phyloP scores from a whole-genome alignment of 176 grass and related monocot genomes.

The Guadua angustifolia region DNA sequence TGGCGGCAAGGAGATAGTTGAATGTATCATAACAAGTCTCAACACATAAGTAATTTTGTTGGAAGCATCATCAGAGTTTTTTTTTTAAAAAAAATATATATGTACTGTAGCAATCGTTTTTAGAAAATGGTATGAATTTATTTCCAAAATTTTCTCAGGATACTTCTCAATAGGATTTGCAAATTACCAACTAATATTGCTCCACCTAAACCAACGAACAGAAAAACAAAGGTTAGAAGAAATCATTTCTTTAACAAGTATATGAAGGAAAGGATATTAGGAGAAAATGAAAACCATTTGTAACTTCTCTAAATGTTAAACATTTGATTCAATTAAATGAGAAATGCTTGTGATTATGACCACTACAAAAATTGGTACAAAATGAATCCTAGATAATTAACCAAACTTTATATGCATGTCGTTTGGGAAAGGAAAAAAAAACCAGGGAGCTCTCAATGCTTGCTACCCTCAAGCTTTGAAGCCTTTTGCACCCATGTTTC shows the following conservation, averaged over 20 bases:
- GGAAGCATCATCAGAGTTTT: neutral
- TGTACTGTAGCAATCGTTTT: neutral
- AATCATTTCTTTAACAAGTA: slow-evolving; percentile 8
- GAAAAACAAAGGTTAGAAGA: slow-evolving; percentile 11
- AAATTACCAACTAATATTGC: neutral
- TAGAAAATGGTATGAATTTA: neutral
- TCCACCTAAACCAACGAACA: slow-evolving; percentile 12
- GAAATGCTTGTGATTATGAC: slow-evolving; percentile 40
- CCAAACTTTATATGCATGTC: slow-evolving; percentile 21
- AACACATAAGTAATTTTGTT: neutral
- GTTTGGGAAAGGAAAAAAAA: neutral
- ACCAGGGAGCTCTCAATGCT: slow-evolving; percentile 36
- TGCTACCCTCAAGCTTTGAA: slow-evolving; percentile 40
- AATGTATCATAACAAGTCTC: neutral
- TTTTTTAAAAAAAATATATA: neutral
- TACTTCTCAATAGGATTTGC: neutral
- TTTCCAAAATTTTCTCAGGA: neutral
- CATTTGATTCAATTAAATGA: slow-evolving; percentile 25
- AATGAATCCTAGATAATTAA: slow-evolving; percentile 27
- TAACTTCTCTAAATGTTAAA: slow-evolving; percentile 29
- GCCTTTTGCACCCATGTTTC: slow-evolving; percentile 66
- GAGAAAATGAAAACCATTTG: slow-evolving; percentile 15
- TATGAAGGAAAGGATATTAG: neutral
- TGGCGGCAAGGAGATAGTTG: neutral
- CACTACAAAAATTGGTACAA: slow-evolving; percentile 38